phyloP scores from a whole-genome alignment of 805 yeast genomes.

The Spathaspora hagerdaliae region DNA sequence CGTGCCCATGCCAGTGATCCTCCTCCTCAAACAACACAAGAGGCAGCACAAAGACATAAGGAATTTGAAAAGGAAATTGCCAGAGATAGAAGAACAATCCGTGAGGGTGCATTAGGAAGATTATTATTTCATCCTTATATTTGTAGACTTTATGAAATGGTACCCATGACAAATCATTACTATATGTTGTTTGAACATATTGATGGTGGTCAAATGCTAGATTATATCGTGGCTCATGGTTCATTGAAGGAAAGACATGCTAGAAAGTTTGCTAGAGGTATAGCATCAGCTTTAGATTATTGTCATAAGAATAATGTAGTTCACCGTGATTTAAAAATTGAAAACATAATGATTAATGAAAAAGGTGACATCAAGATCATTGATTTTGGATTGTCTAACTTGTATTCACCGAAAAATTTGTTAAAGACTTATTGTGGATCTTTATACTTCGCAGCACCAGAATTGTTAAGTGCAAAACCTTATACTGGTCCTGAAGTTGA shows the following conservation, averaged over 20 bases:
- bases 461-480: slow-evolving; percentile 84
- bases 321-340: slow-evolving; percentile 94
- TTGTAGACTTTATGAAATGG: slow-evolving; percentile 88
- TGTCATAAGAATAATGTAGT: slow-evolving; percentile 93
- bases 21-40: slow-evolving; percentile 58
- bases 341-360: slow-evolving; percentile 89
- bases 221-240: slow-evolving; percentile 95
- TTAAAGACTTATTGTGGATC: slow-evolving; percentile 97
- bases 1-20: slow-evolving; percentile 68
- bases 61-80: slow-evolving; percentile 80
- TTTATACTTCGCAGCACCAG: slow-evolving; percentile 97
- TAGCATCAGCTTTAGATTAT: slow-evolving; percentile 89
- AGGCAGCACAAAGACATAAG: slow-evolving; percentile 56
- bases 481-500: slow-evolving; percentile 97
- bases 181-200: slow-evolving; percentile 96
- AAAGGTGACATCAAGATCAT: slow-evolving; percentile 93
- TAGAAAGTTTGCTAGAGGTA: slow-evolving; percentile 89
- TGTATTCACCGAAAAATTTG: slow-evolving; percentile 66
- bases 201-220: slow-evolving; percentile 96
- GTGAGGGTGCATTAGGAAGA: slow-evolving; percentile 94
- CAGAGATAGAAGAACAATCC: slow-evolving; percentile 84
- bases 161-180: slow-evolving; percentile 94
- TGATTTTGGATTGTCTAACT: slow-evolving; percentile 92
- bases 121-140: slow-evolving; percentile 88
- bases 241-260: slow-evolving; percentile 91